These are phyloP conservation scores for Suhomyces maxii DNA, from an alignment of 1,139 yeast species.

Conservation along the genomic window DNA sequence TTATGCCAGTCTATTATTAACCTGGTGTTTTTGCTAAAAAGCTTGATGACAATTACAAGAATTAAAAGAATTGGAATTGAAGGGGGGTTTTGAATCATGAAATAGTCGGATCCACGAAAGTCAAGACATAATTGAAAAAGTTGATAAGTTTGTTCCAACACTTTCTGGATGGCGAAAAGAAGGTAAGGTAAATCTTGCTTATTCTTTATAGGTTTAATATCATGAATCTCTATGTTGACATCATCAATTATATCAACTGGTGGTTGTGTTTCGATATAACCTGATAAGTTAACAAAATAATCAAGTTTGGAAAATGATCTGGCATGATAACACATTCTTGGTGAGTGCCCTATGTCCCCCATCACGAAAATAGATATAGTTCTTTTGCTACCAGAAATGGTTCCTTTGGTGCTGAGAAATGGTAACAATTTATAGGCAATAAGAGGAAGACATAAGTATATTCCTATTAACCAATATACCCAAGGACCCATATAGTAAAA, in stretches of 20 bases:
- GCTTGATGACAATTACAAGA: slow-evolving; percentile 52
- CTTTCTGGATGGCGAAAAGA: slow-evolving; percentile 60
- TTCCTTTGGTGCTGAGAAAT: slow-evolving; percentile 20
- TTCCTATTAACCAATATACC: slow-evolving; percentile 37
- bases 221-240: slow-evolving; percentile 51
- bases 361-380: slow-evolving; percentile 76
- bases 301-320: slow-evolving; percentile 68
- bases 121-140: slow-evolving; percentile 49
- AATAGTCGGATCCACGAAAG: slow-evolving; percentile 63
- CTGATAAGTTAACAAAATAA: slow-evolving; percentile 79
- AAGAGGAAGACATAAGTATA: slow-evolving; percentile 38
- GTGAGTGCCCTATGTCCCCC: slow-evolving; percentile 95
- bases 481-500: slow-evolving; percentile 37
- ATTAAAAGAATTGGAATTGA: slow-evolving; percentile 78
- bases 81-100: slow-evolving; percentile 93
- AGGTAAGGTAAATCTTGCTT: slow-evolving; percentile 50
- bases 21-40: slow-evolving; percentile 58
- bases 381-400: slow-evolving; percentile 30
- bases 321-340: slow-evolving; percentile 93
- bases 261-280: slow-evolving; percentile 66
- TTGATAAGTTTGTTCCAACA: slow-evolving; percentile 51
- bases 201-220: slow-evolving; percentile 50
- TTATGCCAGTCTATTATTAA: slow-evolving; percentile 96
- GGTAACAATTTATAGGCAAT: slow-evolving; percentile 40
- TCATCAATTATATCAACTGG: slow-evolving; percentile 53